A percentile compares a stretch with the other conserved stretches of the same genome.
Evolutionary conservation across 305 asterid genomes (phyloP).

Genomic region (Ajuga reptans): DNA sequence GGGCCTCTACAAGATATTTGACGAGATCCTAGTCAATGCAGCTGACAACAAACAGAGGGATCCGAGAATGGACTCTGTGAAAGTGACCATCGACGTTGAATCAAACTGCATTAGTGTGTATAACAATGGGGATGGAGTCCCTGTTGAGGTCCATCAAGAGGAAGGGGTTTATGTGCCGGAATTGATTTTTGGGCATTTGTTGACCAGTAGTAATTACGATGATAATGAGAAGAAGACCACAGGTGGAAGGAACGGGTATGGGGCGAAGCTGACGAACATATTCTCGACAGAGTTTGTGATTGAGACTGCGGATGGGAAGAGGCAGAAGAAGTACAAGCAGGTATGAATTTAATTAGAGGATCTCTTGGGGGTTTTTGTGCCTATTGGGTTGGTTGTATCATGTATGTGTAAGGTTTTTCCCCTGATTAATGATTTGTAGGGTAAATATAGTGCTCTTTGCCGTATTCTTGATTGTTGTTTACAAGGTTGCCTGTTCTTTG

Average conservation of each 20-base stretch:
- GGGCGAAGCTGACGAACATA: conserved; percentile 87
- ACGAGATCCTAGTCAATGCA: conserved; percentile 83
- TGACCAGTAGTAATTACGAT: conserved; percentile 90
- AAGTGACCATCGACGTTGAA: conserved; percentile 66
- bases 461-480: background rate
- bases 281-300: conserved; percentile 79
- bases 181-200: conserved; percentile 86
- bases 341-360: conserved; percentile 22
- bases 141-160: conserved; percentile 90
- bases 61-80: conserved; percentile 66
- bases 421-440: background rate
- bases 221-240: conserved; percentile 86
- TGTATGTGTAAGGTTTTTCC: background rate
- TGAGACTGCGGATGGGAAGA: conserved; percentile 84
- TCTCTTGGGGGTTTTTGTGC: background rate
- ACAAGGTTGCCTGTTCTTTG: no score
- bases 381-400: background rate
- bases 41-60: conserved; percentile 92
- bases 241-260: conserved; percentile 91
- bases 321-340: conserved; percentile 85
- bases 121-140: conserved; percentile 87
- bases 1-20: conserved; percentile 89
- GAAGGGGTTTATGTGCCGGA: conserved; percentile 95
- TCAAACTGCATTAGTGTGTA: conserved; percentile 57
- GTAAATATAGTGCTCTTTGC: background rate